Base-by-base conservation (phyloP, 2,329 filamentous ascomycete genomes). In the Macrophomina phaseolina region DNA sequence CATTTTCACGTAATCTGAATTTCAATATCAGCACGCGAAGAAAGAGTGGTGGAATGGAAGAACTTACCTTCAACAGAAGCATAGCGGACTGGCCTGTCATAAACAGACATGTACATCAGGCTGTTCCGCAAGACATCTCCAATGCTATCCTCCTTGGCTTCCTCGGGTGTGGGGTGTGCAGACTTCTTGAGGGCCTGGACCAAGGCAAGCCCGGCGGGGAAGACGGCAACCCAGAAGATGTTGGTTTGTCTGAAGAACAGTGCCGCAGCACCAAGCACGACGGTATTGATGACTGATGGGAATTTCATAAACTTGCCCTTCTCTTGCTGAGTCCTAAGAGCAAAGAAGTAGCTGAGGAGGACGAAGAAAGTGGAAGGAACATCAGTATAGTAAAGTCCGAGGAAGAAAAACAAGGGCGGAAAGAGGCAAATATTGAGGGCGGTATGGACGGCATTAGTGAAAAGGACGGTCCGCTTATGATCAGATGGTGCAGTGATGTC, bases 351-450 rank as follows among this genome's bases (percentile, higher is more conserved):
- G 0, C 88, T 87, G 2, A 88, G 76, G 8, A 97, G 80, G 0
- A 97, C 92, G 1, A 89, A 84, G 7, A 91, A 82, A 0, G 93
- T 91, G 0, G 94, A 96, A 61, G 91, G 84, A 2, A 97, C 86
- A 77, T 99, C 95, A 0, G 95, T 99, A 77, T 99, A 99, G 78
- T 97, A 99, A 7, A 99, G 82, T 0, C 88, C 93, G 0, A 93
- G 95, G 79, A 99, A 99, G 84, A 99, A 99, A 83, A 97, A 97
- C 0, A 99, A 78, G 0, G 94, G 87, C 0, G 95, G 95, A 69
- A 98, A 97, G 0, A 97, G 82, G 18, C 88, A 88, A 48, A 97
- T 87, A 71, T 97, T 97, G 70, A 95, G 74, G 2, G 90, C 91
- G 0, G 87, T 89, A 71, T 92, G 87, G 32, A 85, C 75, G 4